Percentiles rank a stretch among this genome's conserved stretches.
phyloP scores from a whole-genome alignment of 306 rosid species.

The Vigna trinervia region DNA sequence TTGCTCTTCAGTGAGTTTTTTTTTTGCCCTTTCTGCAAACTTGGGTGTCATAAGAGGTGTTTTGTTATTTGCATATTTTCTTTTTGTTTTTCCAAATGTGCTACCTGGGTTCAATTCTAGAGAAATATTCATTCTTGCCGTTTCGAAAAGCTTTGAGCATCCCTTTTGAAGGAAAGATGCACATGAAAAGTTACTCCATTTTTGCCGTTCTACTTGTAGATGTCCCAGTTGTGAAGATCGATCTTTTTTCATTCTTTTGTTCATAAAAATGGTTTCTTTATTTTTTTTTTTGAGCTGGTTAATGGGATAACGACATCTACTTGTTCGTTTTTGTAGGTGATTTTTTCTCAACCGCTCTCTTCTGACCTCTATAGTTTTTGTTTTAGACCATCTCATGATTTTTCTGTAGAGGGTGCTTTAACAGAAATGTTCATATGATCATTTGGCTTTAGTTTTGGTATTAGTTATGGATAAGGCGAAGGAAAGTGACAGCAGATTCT shows the following conservation, averaged over 20 bases:
- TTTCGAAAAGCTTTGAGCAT: not conserved
- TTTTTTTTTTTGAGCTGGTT: conserved; percentile 14
- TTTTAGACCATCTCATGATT: conserved; percentile 27
- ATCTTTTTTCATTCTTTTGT: not conserved
- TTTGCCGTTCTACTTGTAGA: conserved; percentile 33
- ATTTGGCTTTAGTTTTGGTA: conserved; percentile 13
- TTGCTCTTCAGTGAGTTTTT: not conserved
- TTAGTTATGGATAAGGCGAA: conserved; percentile 37
- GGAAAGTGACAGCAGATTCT: conserved; percentile 39
- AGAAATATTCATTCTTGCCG: not conserved
- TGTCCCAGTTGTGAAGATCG: conserved; percentile 17
- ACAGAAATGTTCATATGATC: conserved; percentile 14
- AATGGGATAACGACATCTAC: conserved; percentile 47
- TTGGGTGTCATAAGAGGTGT: not conserved
- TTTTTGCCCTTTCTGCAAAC: not conserved
- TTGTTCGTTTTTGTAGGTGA: conserved; percentile 26
- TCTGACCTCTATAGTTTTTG: conserved; percentile 14
- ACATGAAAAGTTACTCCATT: conserved; percentile 38
- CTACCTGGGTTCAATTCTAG: not conserved
- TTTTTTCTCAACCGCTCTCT: conserved; percentile 25
- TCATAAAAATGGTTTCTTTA: not conserved
- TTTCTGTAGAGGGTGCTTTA: conserved; percentile 21
- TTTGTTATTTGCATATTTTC: not conserved
- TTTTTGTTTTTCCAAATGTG: not conserved
- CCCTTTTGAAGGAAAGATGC: conserved; percentile 24